Conservation (phyloP, 495 filamentous ascomycete genomes). For the Tuber melanosporum region DNA sequence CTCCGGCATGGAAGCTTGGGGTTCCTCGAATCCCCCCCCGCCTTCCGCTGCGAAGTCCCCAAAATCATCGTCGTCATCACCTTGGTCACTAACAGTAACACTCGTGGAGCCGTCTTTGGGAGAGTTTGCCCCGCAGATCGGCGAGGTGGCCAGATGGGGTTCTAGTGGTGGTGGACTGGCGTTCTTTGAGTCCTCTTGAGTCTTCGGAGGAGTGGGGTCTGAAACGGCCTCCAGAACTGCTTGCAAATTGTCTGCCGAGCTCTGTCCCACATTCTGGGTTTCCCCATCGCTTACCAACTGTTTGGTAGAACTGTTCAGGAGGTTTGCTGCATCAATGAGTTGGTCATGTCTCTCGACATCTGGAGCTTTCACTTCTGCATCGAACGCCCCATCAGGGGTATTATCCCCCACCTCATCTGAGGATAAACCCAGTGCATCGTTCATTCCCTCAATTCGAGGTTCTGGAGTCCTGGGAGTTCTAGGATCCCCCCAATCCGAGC, state of each 20-base stretch:
- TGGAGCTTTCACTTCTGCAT: not conserved
- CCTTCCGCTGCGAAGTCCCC: conserved; percentile 48
- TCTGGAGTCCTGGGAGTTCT: conserved; percentile 8
- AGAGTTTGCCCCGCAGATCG: not conserved
- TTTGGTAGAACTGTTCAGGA: not conserved
- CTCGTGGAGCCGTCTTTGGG: not conserved
- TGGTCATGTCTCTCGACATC: conserved; percentile 2
- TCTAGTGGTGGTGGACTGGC: not conserved
- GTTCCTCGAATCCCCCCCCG: conserved; percentile 48
- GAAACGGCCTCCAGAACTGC: not conserved
- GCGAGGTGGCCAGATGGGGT: not conserved
- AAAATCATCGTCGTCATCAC: conserved; percentile 46
- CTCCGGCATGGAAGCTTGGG: conserved; percentile 42
- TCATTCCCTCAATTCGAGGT: not conserved
- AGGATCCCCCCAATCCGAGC: conserved; percentile 32
- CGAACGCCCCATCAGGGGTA: not conserved
- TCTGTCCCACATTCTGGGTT: not conserved
- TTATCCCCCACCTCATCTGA: not conserved
- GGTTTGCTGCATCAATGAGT: not conserved
- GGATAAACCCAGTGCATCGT: not conserved
- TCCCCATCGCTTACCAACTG: not conserved
- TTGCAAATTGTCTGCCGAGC: not conserved
- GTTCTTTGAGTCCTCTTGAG: not conserved
- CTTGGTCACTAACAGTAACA: conserved; percentile 3
- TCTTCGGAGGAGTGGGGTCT: not conserved